Evolutionary conservation across 2,329 filamentous ascomycete genomes (phyloP).

Genomic region (Botrytis paeoniae): DNA sequence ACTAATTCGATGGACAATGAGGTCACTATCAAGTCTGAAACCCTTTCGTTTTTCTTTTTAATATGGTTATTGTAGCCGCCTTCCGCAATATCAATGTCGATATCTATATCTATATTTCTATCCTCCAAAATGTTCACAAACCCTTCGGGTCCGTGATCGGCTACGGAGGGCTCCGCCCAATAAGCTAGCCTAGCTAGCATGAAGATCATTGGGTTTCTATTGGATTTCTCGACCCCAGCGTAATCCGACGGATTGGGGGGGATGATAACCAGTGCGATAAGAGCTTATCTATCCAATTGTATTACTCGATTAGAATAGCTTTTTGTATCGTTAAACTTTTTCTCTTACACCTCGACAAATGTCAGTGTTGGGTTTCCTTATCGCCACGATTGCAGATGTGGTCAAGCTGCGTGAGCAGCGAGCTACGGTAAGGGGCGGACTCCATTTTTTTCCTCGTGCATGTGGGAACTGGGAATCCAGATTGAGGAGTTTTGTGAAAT

Average conservation of each 20-base stretch:
- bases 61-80: not conserved
- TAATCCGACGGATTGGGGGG: not conserved
- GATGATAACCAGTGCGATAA: not conserved
- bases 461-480: not conserved
- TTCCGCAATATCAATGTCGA: not conserved
- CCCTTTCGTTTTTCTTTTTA: not conserved
- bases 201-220: not conserved
- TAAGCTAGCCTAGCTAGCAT: not conserved
- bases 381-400: not conserved
- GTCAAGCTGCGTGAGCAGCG: not conserved
- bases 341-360: not conserved
- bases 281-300: conserved; percentile 14
- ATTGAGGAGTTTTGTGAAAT: not conserved
- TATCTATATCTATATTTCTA: not conserved
- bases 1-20: not conserved
- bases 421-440: not conserved
- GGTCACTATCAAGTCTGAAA: not conserved
- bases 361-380: not conserved
- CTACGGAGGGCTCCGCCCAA: conserved; percentile 9
- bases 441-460: not conserved
- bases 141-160: conserved; percentile 7
- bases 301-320: not conserved
- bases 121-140: not conserved
- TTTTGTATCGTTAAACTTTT: not conserved
- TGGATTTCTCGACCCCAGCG: not conserved